Percentiles rank a stretch among this genome's conserved stretches.
These are phyloP conservation scores for Candida gorgasii DNA, from an alignment of 805 yeast genomes.

Conservation along the genomic window DNA sequence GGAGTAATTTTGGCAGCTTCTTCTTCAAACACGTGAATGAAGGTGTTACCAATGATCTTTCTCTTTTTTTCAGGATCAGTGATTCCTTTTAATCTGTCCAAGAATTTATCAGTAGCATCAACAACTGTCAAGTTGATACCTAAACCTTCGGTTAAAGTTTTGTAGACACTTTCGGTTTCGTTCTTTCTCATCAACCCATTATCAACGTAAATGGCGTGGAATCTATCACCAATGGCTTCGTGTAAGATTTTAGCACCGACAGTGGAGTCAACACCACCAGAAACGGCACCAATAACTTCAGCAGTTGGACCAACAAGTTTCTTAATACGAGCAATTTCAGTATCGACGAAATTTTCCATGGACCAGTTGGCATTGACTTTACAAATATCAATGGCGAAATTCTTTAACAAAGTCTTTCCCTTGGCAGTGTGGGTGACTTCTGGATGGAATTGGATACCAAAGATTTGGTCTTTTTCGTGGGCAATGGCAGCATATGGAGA, in stretches of 20 bases:
- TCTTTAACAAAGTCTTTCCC: slow-evolving; percentile 84
- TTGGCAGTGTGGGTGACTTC: slow-evolving; percentile 95
- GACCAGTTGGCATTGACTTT: slow-evolving; percentile 89
- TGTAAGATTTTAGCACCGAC: slow-evolving; percentile 98
- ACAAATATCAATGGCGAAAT: slow-evolving; percentile 93
- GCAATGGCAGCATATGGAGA: slow-evolving; percentile 96
- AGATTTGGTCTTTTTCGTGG: slow-evolving; percentile 69
- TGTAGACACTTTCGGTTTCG: slow-evolving; percentile 86
- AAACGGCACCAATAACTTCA: slow-evolving; percentile 98
- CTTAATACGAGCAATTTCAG: slow-evolving; percentile 92
- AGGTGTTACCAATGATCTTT: slow-evolving; percentile 97
- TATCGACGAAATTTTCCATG: slow-evolving; percentile 96
- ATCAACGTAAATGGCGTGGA: slow-evolving; percentile 97
- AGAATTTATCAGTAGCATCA: slow-evolving; percentile 90
- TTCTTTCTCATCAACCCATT: slow-evolving; percentile 96
- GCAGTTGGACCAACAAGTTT: slow-evolving; percentile 94
- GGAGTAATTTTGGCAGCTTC: slow-evolving; percentile 93
- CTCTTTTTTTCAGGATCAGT: slow-evolving; percentile 99
- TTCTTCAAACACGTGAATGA: slow-evolving; percentile 94
- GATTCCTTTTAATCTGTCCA: slow-evolving; percentile 83
- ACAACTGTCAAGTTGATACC: slow-evolving; percentile 94
- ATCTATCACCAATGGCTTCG: slow-evolving; percentile 97
- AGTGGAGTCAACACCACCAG: slow-evolving; percentile 99
- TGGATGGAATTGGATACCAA: slow-evolving; percentile 98
- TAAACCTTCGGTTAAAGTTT: slow-evolving; percentile 87